These are phyloP conservation scores for Irpex rosettiformis DNA, from an alignment of 1,284 basidiomycete species.

Conservation along the genomic window DNA sequence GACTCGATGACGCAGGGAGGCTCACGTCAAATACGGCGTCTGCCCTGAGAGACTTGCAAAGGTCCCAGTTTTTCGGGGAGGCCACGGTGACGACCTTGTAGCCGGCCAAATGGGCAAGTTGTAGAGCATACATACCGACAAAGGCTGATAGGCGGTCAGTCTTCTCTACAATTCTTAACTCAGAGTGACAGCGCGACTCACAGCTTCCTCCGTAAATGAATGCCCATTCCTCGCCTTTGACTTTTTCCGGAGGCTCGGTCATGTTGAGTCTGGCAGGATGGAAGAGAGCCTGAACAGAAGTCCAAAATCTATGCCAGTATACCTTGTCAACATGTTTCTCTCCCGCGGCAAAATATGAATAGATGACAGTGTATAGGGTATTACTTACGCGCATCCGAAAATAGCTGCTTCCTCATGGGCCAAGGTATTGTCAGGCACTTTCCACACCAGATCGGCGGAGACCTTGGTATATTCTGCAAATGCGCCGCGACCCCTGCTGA, in stretches of 20 bases:
- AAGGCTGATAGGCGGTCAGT: constrained; percentile 12
- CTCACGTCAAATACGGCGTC: constrained; percentile 34
- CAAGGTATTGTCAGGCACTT: neutral
- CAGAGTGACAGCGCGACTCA: constrained; percentile 6
- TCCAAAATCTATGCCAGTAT: constrained; percentile 19
- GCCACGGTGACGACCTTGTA: constrained; percentile 38
- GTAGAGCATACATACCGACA: constrained; percentile 42
- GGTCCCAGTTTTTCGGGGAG: constrained; percentile 34
- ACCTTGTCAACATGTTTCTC: too few species aligned
- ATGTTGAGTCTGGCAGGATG: constrained; percentile 18
- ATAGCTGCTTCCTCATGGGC: neutral
- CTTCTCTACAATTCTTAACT: neutral
- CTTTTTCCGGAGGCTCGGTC: constrained; percentile 16
- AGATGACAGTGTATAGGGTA: neutral
- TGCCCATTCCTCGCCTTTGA: constrained; percentile 18
- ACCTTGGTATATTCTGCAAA: neutral
- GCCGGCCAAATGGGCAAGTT: constrained; percentile 39
- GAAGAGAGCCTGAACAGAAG: constrained; percentile 32
- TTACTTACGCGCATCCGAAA: neutral
- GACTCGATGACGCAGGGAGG: neutral
- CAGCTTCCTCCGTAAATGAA: constrained; percentile 26
- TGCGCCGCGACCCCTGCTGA: neutral
- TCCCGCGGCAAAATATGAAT: neutral
- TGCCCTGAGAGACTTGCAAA: constrained; percentile 38
- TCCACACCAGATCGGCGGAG: neutral